A percentile compares a stretch with the other conserved stretches of the same genome.
Evolutionary conservation across 352 stramenopile species (phyloP).

Genomic region (Phytophthora podocarpi): DNA sequence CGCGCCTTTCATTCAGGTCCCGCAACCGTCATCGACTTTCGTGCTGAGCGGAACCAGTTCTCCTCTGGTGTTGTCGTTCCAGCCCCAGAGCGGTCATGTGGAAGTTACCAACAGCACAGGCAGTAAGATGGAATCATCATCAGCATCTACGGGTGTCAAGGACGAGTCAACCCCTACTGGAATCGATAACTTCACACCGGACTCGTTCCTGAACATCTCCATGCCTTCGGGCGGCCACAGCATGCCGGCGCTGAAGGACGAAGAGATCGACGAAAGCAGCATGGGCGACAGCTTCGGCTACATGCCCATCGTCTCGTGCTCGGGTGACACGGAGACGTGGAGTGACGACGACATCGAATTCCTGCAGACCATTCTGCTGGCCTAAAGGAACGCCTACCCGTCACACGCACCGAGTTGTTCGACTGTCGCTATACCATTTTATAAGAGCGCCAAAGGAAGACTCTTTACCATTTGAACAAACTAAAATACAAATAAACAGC

Average conservation of each 20-base stretch:
- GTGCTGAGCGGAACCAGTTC: conserved; percentile 13
- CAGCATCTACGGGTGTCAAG: neutral
- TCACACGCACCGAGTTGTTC: conserved; percentile 27
- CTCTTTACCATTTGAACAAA: conserved; percentile 27
- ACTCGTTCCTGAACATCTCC: conserved; percentile 57
- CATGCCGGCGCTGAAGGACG: conserved; percentile 16
- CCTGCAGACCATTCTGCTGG: conserved; percentile 72
- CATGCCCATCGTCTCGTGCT: conserved; percentile 53
- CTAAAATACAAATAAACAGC: conserved; percentile 20
- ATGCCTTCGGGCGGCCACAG: neutral
- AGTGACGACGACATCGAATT: conserved; percentile 85
- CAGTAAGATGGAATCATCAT: neutral
- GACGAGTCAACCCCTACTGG: conserved; percentile 52
- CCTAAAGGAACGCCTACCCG: conserved; percentile 27
- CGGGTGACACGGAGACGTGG: conserved; percentile 66
- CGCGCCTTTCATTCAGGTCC: conserved; percentile 52
- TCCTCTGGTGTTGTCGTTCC: conserved; percentile 25
- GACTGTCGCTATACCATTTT: conserved; percentile 37
- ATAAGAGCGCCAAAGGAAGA: conserved; percentile 37
- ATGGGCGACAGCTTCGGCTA: conserved; percentile 43
- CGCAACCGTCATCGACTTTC: conserved; percentile 15
- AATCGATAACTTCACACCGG: conserved; percentile 65
- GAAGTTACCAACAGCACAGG: neutral
- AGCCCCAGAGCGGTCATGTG: neutral
- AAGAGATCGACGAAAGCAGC: conserved; percentile 33